Evolutionary conservation across 176 grass and related monocot genomes (phyloP).

Genomic region (Alopecurus myosuroides): DNA sequence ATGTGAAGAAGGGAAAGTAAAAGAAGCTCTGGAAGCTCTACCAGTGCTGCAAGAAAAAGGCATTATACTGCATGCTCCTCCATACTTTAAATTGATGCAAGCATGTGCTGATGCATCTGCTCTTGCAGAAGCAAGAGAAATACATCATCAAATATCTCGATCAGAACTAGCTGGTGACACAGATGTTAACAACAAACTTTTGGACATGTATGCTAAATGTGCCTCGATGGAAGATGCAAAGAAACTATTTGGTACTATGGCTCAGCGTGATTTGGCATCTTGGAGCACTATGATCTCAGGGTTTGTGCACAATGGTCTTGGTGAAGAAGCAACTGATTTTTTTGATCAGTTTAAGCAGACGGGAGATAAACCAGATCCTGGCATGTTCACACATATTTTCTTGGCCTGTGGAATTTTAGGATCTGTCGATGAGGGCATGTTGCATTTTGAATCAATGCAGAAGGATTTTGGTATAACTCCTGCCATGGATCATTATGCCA

Average conservation of each 20-base stretch:
- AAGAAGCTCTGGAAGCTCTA: constrained; percentile 69
- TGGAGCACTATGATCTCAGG: constrained; percentile 85
- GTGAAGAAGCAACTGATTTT: constrained; percentile 75
- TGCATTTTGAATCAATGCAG: constrained; percentile 95
- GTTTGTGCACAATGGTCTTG: constrained; percentile 72
- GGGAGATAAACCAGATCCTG: constrained; percentile 53
- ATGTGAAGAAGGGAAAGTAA: constrained; percentile 70
- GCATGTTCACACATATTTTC: constrained; percentile 67
- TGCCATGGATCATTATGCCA: constrained; percentile 65
- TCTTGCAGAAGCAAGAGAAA: constrained; percentile 55
- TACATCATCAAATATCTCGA: constrained; percentile 52
- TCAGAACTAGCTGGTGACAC: constrained; percentile 40
- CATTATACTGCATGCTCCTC: constrained; percentile 34
- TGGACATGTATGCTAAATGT: constrained; percentile 89
- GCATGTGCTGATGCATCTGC: constrained; percentile 58
- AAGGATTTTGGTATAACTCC: constrained; percentile 76
- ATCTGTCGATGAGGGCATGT: constrained; percentile 84
- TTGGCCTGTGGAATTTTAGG: constrained; percentile 73
- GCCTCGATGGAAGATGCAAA: constrained; percentile 72
- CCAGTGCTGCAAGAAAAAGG: constrained; percentile 47
- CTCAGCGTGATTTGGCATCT: constrained; percentile 52
- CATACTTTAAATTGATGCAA: constrained; percentile 64
- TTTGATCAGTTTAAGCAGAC: constrained; percentile 63
- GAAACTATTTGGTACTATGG: constrained; percentile 67
- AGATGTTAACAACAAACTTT: constrained; percentile 68